Evolutionary conservation across 208 protist species (phyloP).

Genomic region (Wallacemonas collosoma): DNA sequence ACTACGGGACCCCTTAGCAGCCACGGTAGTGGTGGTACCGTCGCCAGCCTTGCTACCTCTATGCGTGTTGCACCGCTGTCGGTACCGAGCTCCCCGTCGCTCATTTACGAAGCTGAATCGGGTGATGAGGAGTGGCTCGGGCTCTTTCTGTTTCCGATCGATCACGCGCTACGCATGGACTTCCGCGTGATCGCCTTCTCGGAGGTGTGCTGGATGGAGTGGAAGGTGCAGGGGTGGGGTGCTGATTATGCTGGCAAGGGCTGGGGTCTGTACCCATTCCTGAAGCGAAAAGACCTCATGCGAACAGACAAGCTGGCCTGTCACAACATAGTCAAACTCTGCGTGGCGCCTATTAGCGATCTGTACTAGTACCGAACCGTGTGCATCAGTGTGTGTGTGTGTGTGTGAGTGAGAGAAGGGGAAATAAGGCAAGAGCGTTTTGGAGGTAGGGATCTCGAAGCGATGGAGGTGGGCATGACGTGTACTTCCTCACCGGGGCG

Average conservation of each 20-base stretch:
- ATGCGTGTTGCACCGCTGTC: conserved; percentile 16
- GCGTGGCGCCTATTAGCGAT: conserved; percentile 63
- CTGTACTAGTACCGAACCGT: conserved; percentile 39
- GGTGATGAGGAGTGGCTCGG: conserved; percentile 60
- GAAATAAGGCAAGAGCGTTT: no score
- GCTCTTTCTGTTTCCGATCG: conserved; percentile 61
- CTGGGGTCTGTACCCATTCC: conserved; percentile 72
- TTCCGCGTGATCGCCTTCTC: conserved; percentile 78
- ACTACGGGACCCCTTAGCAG: background rate
- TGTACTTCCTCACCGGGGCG: no score
- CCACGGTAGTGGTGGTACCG: no score
- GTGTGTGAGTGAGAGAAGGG: no score
- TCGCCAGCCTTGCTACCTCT: background rate
- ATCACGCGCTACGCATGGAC: conserved; percentile 62
- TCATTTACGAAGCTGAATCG: conserved; percentile 18
- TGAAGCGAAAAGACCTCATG: conserved; percentile 67
- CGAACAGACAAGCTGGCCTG: conserved; percentile 62
- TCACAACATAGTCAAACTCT: conserved; percentile 76
- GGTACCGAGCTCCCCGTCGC: background rate
- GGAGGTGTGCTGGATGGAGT: conserved; percentile 67
- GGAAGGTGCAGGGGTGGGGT: conserved; percentile 62
- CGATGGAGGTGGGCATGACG: no score
- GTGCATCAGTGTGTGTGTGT: no score
- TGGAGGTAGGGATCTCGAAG: no score
- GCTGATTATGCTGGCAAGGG: conserved; percentile 55